Evolutionary conservation across 2,329 filamentous ascomycete species (phyloP).

Genomic region (Lecanicillium sp.): DNA sequence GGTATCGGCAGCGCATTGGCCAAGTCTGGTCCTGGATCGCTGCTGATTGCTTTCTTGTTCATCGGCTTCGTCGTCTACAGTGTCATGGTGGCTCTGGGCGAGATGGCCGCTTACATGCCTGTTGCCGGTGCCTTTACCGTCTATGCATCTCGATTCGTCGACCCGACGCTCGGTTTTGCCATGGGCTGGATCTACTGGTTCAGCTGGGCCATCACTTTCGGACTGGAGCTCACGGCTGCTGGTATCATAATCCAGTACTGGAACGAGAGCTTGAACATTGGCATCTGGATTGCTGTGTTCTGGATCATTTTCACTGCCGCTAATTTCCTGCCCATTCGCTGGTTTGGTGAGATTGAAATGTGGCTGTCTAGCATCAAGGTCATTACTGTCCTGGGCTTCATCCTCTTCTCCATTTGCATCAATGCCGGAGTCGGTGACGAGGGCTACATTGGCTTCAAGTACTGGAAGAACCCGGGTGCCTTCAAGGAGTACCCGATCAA

Average conservation of each 20-base stretch:
- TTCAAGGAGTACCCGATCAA: slow-evolving; percentile 50
- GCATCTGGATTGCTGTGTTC: slow-evolving; percentile 67
- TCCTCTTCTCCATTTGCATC: slow-evolving; percentile 69
- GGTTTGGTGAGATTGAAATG: slow-evolving; percentile 73
- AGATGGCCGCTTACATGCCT: slow-evolving; percentile 74
- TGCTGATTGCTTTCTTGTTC: slow-evolving; percentile 61
- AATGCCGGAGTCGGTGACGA: slow-evolving; percentile 62
- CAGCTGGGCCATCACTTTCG: slow-evolving; percentile 65
- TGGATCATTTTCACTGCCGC: slow-evolving; percentile 60
- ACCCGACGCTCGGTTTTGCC: slow-evolving; percentile 64
- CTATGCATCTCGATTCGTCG: slow-evolving; percentile 68
- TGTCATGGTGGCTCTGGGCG: slow-evolving; percentile 62
- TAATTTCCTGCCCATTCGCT: slow-evolving; percentile 65
- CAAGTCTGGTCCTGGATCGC: slow-evolving; percentile 56
- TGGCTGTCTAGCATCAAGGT: slow-evolving; percentile 75
- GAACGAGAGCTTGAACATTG: slow-evolving; percentile 54
- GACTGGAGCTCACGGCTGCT: slow-evolving; percentile 64
- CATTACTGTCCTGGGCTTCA: slow-evolving; percentile 64
- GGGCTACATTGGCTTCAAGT: slow-evolving; percentile 66
- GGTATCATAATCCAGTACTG: slow-evolving; percentile 73
- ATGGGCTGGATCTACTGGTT: slow-evolving; percentile 86
- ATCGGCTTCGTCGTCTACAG: slow-evolving; percentile 67
- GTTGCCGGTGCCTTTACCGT: slow-evolving; percentile 69
- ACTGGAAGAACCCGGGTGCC: slow-evolving; percentile 62
- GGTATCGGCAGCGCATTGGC: slow-evolving; percentile 57